Evolutionary conservation across 2,329 filamentous ascomycete species (phyloP), one percentile per base, ranked within the genome.

Genomic region (Xylariaceae sp.): DNA sequence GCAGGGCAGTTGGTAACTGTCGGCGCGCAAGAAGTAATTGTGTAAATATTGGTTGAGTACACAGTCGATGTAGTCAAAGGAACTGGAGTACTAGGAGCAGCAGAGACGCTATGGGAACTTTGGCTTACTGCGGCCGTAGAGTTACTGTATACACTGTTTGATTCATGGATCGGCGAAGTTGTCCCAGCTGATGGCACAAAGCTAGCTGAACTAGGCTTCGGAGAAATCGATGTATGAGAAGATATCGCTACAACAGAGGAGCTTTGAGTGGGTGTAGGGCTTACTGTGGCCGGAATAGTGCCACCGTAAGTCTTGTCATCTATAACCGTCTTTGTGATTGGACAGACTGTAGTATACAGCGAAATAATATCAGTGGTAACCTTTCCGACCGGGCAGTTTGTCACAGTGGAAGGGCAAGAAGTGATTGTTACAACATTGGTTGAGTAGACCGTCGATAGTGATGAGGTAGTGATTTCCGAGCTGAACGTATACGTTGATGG

Each of bases 311-410:
- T 62, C 23, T 44, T 59, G 8, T 54, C 58, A 43, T 62, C 59
- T 32, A 62, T 47, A n/a, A 62, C 23, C n/a, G 58, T 61, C 7
- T 59, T 49, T 11, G 59, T 62, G 10, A 64, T 52, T n/a, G 62
- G 60, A 33, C 59, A 64, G 29, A 64, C 42, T 3, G 62, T 64
- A 4, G 62, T 64, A 25, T 61, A 64, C 14, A 58, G 25, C 11
- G 60, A 63, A 10, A 62, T 47, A 19, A 52, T 53, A 29, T 64
- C 54, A 8, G 61, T 64, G 6, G 57, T 63, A 7, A 63, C 55
- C 22, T 57, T 42, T 7, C 60, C 60, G 3, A 55, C 60, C 1
- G 61, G 57, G 29, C 62, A 63, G 38, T 61, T 55, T 22, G 46
- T 59, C 3, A 60, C 58, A 6, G 52, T 55, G 3, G 59, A 46